Base-by-base conservation (phyloP, 2,329 filamentous ascomycete species). In the Trichoderma sp. region DNA sequence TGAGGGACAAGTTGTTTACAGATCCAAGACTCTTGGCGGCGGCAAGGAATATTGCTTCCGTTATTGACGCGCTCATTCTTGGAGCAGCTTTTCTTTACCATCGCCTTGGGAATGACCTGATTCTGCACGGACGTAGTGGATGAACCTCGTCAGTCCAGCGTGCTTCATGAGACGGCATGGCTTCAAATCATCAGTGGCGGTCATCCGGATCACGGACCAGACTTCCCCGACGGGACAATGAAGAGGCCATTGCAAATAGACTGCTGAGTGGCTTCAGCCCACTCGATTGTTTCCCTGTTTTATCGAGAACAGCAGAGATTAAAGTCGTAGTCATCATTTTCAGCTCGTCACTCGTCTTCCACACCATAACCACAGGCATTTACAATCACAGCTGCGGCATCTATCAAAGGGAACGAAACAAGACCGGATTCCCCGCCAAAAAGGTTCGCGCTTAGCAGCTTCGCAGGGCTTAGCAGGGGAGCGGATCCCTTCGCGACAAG, bases 21-120 rank as follows among this genome's bases (percentile, higher is more conserved):
- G 28, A 9, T 43, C 52, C 52, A 56, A 56, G 52, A 56, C 24
- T 24, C 57, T 50, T 60, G 45, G 57, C 57, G 57, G 57, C 57
- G 57, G 57, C 30, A 60, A 60, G 21, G 19, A 9, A 7, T 30
- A 50, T 19, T 41, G 45, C 17, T 55, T 21, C 15, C 21, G 34
- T 7, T 17, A 26, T 21, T 26, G 52, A 19, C 24, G 21, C 52
- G 34, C 34, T 39, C 34, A 14, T 14, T 39, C 12, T 39, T 14
- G 12, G 28, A 7, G 7, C 28, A 7, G 5, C 3, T 7, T n/a
- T 19, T 28, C 6, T 28, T 28, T 3, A 28, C 10, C 5, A 28
- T 10, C 2, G 26, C 15, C 28, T 4, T 44, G 41, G 5, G n/a
- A 19, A 30, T 52, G 17, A 34, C 50, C 34, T 14, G 10, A 39